Base-by-base conservation (phyloP, 2,329 filamentous ascomycete species). In the Nakataea oryzae region DNA sequence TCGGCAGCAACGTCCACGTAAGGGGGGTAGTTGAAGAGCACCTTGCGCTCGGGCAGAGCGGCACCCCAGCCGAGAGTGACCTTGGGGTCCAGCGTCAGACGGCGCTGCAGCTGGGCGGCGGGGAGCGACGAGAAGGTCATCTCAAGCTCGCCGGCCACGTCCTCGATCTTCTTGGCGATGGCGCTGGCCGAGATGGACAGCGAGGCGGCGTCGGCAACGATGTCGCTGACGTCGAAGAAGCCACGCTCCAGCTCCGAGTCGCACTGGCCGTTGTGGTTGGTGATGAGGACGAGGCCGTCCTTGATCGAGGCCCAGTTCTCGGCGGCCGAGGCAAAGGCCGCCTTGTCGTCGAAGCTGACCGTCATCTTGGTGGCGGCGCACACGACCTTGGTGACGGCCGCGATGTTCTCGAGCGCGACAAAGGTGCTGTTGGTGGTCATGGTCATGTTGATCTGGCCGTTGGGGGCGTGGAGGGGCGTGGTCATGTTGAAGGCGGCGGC, bases 201-300 rank as follows among this genome's bases (percentile, higher is more conserved):
- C 21, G 67, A 63, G 2, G 65, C 61, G 29, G 66, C 65, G 47
- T 75, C 64, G 32, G 69, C 69, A 3, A 61, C 62, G 4, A 78
- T 63, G 32, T 65, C 64, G 29, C 65, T 66, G 28, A 72, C 71
- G 9, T 74, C 61, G 66, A 76, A 77, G 66, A 76, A 74, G n/a
- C 74, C 73, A 47, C 75, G 72, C 67, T 78, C 74, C 28, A 73
- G 67, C 62, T 73, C 69, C 27, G 66, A 65, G 62, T 77, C 74
- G 63, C 76, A 78, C 63, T 75, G 70, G 34, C 74, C 75, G 28
- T 74, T 62, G 66, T 77, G 72, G 67, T 76, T 78, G 17, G 76
- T 78, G 64, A 79, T 71, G 58, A 79, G 64, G 54, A 77, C 68
- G 55, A 78, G 65, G 7, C 62, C 59, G 1, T 61, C 62, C 3